Conservation (phyloP, 2,329 filamentous ascomycete genomes). For the Pyrenochaeta sp. region DNA sequence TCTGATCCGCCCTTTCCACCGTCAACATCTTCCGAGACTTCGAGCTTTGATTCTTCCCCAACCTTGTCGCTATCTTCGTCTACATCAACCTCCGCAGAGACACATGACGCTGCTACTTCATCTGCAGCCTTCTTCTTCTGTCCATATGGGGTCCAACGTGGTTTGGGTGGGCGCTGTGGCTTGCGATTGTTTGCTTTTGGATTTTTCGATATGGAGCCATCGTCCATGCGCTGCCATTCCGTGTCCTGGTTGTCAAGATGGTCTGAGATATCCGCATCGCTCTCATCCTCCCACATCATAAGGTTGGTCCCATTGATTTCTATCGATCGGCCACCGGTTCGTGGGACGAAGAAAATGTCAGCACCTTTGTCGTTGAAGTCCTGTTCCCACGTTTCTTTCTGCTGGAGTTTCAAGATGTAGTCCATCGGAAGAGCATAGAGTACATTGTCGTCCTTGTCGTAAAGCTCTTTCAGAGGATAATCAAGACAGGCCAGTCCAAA, state of each 20-base stretch:
- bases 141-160: conserved; percentile 45
- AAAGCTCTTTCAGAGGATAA: conserved; percentile 45
- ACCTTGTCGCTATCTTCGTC: conserved; percentile 10
- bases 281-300: conserved; percentile 51
- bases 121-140: conserved; percentile 34
- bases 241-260: conserved; percentile 46
- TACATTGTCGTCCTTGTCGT: conserved; percentile 48
- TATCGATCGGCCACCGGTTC: conserved; percentile 45
- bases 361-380: conserved; percentile 34
- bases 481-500: conserved; percentile 47
- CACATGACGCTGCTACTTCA: conserved; percentile 25
- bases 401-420: conserved; percentile 47
- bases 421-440: conserved; percentile 50
- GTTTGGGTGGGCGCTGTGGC: conserved; percentile 30
- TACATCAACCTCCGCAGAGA: conserved; percentile 30
- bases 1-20: conserved; percentile 16
- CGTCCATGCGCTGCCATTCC: conserved; percentile 46
- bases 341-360: conserved; percentile 46
- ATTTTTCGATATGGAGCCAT: conserved; percentile 48
- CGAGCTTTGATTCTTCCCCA: conserved; percentile 21
- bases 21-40: conserved; percentile 8
- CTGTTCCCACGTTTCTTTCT: conserved; percentile 47
- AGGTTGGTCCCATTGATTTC: conserved; percentile 49
- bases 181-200: conserved; percentile 43
- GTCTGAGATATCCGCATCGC: conserved; percentile 47